Percentiles rank a stretch among this genome's conserved stretches.
Conservation (phyloP, 306 rosid species). For the Acmispon strigosus region DNA sequence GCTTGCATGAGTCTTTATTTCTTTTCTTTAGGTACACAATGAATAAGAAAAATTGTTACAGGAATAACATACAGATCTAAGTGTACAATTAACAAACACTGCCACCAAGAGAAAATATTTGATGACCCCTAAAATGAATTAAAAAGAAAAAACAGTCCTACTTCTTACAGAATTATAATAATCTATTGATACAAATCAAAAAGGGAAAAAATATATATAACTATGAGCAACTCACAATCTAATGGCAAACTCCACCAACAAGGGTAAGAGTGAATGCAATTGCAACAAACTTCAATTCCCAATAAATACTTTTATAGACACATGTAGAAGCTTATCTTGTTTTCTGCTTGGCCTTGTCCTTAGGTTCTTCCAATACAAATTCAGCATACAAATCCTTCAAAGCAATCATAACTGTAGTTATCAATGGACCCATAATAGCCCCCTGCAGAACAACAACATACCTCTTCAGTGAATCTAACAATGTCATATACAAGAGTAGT, state of each 20-base stretch:
- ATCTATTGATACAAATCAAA: constrained; percentile 19
- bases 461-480: not conserved
- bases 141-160: constrained; percentile 3
- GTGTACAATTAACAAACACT: constrained; percentile 30
- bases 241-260: constrained; percentile 17
- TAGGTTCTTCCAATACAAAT: constrained; percentile 65
- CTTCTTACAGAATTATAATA: not conserved
- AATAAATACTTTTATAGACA: constrained; percentile 19
- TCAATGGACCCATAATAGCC: constrained; percentile 97
- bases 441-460: constrained; percentile 48
- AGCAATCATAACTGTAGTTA: constrained; percentile 91
- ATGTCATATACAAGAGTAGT: not conserved
- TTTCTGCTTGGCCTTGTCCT: constrained; percentile 37
- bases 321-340: constrained; percentile 21
- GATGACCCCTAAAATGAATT: constrained; percentile 24
- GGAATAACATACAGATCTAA: constrained; percentile 4
- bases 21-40: constrained; percentile 23
- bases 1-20: constrained; percentile 2
- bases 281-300: constrained; percentile 26
- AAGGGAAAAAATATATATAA: not conserved
- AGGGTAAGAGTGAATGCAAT: constrained; percentile 24
- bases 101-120: constrained; percentile 24
- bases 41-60: constrained; percentile 13
- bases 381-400: constrained; percentile 84
- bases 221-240: constrained; percentile 15